These are phyloP conservation scores for Picea glauca DNA, from an alignment of 75 land plant species.

Conservation along the genomic window DNA sequence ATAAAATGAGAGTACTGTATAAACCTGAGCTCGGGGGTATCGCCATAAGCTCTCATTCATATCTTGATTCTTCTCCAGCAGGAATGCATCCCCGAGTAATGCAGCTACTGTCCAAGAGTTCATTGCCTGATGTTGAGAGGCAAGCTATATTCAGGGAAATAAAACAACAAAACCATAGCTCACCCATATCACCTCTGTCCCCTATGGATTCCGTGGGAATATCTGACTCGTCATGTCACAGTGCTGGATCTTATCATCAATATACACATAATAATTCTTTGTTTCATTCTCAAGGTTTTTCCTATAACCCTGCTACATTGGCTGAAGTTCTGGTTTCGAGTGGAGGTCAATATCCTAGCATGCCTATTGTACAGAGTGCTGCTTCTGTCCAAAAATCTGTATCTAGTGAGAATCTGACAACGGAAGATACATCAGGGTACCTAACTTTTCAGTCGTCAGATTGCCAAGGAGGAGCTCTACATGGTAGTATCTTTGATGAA, in stretches of 20 bases:
- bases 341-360: slow-evolving; percentile 8
- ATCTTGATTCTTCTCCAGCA: slow-evolving; percentile 29
- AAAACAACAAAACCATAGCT: slow-evolving; percentile 6
- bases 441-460: slow-evolving; percentile 25
- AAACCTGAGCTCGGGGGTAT: slow-evolving; percentile 17
- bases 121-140: slow-evolving; percentile 6
- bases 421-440: slow-evolving; percentile 4
- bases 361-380: slow-evolving; percentile 6
- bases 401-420: slow-evolving; percentile 1
- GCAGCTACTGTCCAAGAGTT: slow-evolving; percentile 7
- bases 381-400: slow-evolving; percentile 7
- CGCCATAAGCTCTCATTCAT: slow-evolving; percentile 24
- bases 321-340: slow-evolving; percentile 13
- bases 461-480: slow-evolving; percentile 23
- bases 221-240: neutral
- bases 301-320: slow-evolving; percentile 7
- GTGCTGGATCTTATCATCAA: slow-evolving; percentile 1
- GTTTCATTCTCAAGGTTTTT: slow-evolving; percentile 4
- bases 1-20: slow-evolving; percentile 16
- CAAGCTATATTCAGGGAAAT: slow-evolving; percentile 13
- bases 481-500: slow-evolving; percentile 22
- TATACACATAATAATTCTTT: neutral
- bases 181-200: slow-evolving; percentile 10
- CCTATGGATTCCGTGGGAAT: neutral
- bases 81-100: slow-evolving; percentile 16